A percentile compares a stretch with the other conserved stretches of the same genome.
Conservation (phyloP, 192 early-diverging fungal species). For the Podila horticola region DNA sequence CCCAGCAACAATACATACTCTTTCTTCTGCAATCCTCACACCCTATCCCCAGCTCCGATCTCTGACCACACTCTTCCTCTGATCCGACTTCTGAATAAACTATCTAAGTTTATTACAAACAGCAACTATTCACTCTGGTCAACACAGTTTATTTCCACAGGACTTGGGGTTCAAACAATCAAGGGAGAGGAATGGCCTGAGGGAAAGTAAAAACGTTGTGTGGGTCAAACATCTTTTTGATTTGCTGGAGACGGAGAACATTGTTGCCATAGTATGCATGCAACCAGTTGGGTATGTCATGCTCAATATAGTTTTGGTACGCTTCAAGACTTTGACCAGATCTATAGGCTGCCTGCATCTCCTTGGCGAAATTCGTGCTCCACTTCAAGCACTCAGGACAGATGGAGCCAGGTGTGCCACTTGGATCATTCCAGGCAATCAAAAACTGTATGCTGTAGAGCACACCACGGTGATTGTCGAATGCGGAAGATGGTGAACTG, state of each 20-base stretch:
- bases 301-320: conserved; percentile 36
- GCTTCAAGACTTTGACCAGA: conserved; percentile 19
- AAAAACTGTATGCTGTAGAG: conserved; percentile 9
- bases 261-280: conserved; percentile 30
- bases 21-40: too few relatives aligned
- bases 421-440: conserved; percentile 1
- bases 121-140: too few relatives aligned
- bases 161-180: too few relatives aligned
- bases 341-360: conserved; percentile 11
- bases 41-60: too few relatives aligned
- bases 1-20: too few relatives aligned
- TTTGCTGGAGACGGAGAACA: conserved; percentile 7
- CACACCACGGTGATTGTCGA: conserved; percentile 13
- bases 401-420: neutral
- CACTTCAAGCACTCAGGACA: conserved; percentile 6
- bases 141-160: too few relatives aligned
- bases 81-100: too few relatives aligned
- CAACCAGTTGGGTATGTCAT: conserved; percentile 5
- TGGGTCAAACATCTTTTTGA: conserved; percentile 35
- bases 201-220: conserved; percentile 27
- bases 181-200: conserved; percentile 32
- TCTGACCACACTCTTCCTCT: too few relatives aligned
- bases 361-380: conserved; percentile 5
- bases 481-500: neutral
- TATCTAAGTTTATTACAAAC: too few relatives aligned